These are phyloP conservation scores for Saksenaea vasiformis DNA, from an alignment of 371 early-diverging fungal species.

Conservation along the genomic window DNA sequence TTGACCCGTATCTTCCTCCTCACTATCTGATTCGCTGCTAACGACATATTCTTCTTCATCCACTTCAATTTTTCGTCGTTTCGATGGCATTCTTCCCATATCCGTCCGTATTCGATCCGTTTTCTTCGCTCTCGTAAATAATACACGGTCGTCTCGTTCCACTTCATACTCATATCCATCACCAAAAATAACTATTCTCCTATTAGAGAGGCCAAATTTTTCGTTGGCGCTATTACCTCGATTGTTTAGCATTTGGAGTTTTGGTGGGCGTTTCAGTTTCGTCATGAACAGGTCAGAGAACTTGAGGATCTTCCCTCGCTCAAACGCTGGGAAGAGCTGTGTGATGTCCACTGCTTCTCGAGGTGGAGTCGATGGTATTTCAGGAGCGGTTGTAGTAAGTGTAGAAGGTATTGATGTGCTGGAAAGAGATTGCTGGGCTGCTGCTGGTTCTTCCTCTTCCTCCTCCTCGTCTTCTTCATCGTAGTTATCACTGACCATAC, in stretches of 20 bases:
- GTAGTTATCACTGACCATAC: slow-evolving; percentile 60
- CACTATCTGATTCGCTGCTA: slow-evolving; percentile 24
- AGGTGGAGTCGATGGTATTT: background rate
- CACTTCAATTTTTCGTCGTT: slow-evolving; percentile 36
- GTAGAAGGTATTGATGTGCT: background rate
- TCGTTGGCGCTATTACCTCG: slow-evolving; percentile 22
- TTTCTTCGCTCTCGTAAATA: slow-evolving; percentile 36
- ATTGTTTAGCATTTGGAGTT: slow-evolving; percentile 27
- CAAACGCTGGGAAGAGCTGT: slow-evolving; percentile 68
- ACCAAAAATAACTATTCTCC: slow-evolving; percentile 32
- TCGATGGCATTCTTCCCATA: slow-evolving; percentile 9
- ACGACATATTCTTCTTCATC: slow-evolving; percentile 8
- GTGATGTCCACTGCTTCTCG: slow-evolving; percentile 46
- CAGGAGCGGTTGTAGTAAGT: background rate
- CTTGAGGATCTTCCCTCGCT: slow-evolving; percentile 58
- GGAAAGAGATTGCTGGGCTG: background rate
- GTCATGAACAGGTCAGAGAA: slow-evolving; percentile 72
- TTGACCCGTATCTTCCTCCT: slow-evolving; percentile 26
- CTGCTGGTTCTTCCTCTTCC: slow-evolving; percentile 17
- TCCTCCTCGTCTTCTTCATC: slow-evolving; percentile 68
- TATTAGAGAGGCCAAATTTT: background rate
- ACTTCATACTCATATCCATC: slow-evolving; percentile 50
- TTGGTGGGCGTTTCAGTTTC: slow-evolving; percentile 36
- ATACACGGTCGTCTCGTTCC: slow-evolving; percentile 39
- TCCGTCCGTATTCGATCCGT: slow-evolving; percentile 25